Percentiles rank a stretch among this genome's conserved stretches.
Conservation (phyloP, 2,329 filamentous ascomycete species). For the Orbilia brochopaga region DNA sequence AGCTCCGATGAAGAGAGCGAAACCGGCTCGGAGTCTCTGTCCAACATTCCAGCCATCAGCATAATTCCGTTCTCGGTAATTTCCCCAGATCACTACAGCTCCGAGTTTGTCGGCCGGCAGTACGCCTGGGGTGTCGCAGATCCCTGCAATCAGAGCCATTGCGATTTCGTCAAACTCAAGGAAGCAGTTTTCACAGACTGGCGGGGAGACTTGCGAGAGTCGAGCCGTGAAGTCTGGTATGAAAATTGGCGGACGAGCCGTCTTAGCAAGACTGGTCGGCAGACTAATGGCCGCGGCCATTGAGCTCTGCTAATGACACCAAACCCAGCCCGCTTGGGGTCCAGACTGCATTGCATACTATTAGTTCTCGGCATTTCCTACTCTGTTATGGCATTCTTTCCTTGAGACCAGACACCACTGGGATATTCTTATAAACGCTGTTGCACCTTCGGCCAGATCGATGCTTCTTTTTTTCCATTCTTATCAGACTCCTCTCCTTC, state of each 20-base stretch:
- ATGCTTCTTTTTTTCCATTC: slow-evolving; percentile 8
- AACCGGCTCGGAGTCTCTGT: slow-evolving; percentile 55
- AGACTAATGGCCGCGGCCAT: slow-evolving; percentile 26
- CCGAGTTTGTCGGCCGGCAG: slow-evolving; percentile 75
- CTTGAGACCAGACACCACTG: slow-evolving; percentile 10
- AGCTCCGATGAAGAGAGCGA: slow-evolving; percentile 49
- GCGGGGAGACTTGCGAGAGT: slow-evolving; percentile 86
- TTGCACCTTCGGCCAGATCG: slow-evolving; percentile 7
- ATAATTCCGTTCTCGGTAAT: slow-evolving; percentile 90
- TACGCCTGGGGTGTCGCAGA: slow-evolving; percentile 98
- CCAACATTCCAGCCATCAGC: slow-evolving; percentile 60
- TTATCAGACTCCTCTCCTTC: slow-evolving; percentile 9
- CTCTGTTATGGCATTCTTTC: slow-evolving; percentile 4
- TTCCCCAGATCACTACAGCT: slow-evolving; percentile 87
- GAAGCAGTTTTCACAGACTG: slow-evolving; percentile 93
- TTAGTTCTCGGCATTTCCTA: neutral
- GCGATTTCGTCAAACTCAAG: slow-evolving; percentile 88
- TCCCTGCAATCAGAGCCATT: slow-evolving; percentile 87
- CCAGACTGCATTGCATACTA: neutral
- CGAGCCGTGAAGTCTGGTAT: slow-evolving; percentile 91
- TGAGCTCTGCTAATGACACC: slow-evolving; percentile 12
- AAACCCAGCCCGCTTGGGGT: neutral
- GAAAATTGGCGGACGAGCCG: slow-evolving; percentile 79
- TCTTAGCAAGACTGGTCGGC: slow-evolving; percentile 34
- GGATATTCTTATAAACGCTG: neutral